Evolutionary conservation across 2,329 filamentous ascomycete species (phyloP).

Genomic region (Neofusicoccum laricinum): DNA sequence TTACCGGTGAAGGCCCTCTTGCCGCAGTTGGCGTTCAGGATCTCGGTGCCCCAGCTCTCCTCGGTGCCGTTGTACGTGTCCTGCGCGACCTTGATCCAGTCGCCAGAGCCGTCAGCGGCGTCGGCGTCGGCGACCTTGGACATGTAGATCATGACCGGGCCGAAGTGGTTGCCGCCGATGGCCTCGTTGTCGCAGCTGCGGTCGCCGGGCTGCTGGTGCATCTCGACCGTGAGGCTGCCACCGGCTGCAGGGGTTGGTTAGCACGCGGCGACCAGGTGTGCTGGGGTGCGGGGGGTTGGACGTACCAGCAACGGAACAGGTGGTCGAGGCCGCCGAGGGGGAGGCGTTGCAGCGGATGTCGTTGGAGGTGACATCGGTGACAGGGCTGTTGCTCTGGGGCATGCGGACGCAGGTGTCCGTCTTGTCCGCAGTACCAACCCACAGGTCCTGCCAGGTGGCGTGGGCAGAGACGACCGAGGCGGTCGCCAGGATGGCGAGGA

Average conservation of each 20-base stretch:
- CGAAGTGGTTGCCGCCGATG: slow-evolving; percentile 39
- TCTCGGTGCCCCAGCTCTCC: slow-evolving; percentile 40
- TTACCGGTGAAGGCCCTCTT: slow-evolving; percentile 38
- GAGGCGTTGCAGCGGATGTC: slow-evolving; percentile 36
- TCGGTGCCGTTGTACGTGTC: slow-evolving; percentile 34
- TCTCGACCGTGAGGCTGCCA: slow-evolving; percentile 32
- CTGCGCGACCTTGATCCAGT: slow-evolving; percentile 51
- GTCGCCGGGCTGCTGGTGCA: slow-evolving; percentile 35
- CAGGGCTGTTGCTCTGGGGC: slow-evolving; percentile 38
- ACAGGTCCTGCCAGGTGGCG: slow-evolving; percentile 38
- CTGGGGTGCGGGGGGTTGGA: background rate
- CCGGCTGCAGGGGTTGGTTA: slow-evolving; percentile 28
- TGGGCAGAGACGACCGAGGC: slow-evolving; percentile 35
- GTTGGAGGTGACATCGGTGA: slow-evolving; percentile 33
- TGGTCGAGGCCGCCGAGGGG: slow-evolving; percentile 24
- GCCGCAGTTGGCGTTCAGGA: slow-evolving; percentile 42
- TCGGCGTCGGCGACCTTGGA: slow-evolving; percentile 36
- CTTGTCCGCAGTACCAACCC: slow-evolving; percentile 35
- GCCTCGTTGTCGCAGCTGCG: slow-evolving; percentile 31
- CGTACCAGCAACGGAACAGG: slow-evolving; percentile 21
- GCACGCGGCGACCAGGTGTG: background rate
- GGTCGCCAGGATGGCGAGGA: slow-evolving; percentile 30
- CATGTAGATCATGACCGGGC: slow-evolving; percentile 46
- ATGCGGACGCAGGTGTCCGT: slow-evolving; percentile 46
- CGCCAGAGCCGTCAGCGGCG: slow-evolving; percentile 58